Conservation (phyloP, 1,284 basidiomycete species). For the Vanrija pseudolonga region DNA sequence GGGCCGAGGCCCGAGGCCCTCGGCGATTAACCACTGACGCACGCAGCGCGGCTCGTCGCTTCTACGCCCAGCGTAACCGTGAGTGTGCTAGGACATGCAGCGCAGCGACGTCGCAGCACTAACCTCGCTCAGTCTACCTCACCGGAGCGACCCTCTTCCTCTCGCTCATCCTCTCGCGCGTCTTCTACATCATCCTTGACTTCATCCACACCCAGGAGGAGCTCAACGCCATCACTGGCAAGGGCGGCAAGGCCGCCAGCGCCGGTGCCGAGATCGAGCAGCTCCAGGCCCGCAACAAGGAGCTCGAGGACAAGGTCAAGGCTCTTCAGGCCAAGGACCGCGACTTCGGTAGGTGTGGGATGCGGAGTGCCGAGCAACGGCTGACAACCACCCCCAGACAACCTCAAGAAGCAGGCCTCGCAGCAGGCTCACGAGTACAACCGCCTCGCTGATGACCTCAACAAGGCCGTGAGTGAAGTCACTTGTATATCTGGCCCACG, state of each 20-base stretch:
- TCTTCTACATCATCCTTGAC: conserved; percentile 86
- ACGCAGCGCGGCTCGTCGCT: conserved; percentile 68
- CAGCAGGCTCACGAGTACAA: conserved; percentile 76
- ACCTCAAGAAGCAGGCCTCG: conserved; percentile 74
- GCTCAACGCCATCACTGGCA: conserved; percentile 74
- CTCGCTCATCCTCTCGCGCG: conserved; percentile 84
- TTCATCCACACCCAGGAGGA: conserved; percentile 86
- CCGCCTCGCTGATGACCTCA: conserved; percentile 71
- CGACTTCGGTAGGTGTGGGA: conserved; percentile 63
- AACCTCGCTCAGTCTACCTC: conserved; percentile 63
- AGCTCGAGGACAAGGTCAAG: conserved; percentile 61
- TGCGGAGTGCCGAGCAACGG: not conserved
- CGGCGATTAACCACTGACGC: not conserved
- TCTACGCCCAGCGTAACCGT: conserved; percentile 70
- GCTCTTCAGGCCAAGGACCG: conserved; percentile 54
- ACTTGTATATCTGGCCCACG: not conserved
- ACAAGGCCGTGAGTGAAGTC: conserved; percentile 53
- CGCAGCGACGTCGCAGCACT: conserved; percentile 30
- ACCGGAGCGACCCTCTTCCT: conserved; percentile 93
- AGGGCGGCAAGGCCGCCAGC: conserved; percentile 50
- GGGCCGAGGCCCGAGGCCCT: not conserved
- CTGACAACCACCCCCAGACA: conserved; percentile 53
- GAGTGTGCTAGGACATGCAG: conserved; percentile 11
- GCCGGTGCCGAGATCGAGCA: conserved; percentile 49
- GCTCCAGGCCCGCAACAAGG: conserved; percentile 60